Conservation (phyloP, 2,329 filamentous ascomycete species). For the Blastomyces parvus region DNA sequence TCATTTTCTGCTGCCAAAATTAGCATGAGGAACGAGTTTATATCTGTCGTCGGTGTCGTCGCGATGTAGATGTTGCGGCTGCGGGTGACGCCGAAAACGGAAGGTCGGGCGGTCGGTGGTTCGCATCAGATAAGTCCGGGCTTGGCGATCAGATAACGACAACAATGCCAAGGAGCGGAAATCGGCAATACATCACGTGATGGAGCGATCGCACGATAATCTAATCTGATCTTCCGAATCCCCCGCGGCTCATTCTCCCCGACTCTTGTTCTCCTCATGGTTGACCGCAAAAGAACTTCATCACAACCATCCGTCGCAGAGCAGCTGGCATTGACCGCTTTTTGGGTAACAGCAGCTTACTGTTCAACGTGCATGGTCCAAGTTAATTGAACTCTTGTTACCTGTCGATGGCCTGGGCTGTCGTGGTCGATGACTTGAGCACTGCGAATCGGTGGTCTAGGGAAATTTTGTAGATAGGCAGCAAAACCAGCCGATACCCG, state of each 20-base stretch:
- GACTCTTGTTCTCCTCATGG: not conserved
- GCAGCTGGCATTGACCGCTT: not conserved
- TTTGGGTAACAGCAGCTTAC: not conserved
- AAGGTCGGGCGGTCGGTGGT: not conserved
- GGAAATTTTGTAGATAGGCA: not conserved
- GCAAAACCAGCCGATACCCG: not conserved
- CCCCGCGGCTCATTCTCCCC: not conserved
- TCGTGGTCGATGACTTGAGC: not conserved
- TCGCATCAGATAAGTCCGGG: constrained; percentile 14
- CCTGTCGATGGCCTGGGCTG: not conserved
- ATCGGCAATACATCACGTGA: constrained; percentile 12
- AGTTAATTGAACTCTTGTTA: not conserved
- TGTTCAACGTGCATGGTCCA: not conserved
- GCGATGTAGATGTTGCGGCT: not conserved
- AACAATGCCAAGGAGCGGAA: not conserved
- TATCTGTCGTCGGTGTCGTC: not conserved
- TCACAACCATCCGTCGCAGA: not conserved
- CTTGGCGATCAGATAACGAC: constrained; percentile 14
- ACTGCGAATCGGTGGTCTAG: not conserved
- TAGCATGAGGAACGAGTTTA: too few relatives aligned
- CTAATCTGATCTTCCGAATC: constrained; percentile 19
- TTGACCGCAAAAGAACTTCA: not conserved
- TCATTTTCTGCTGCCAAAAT: too few relatives aligned
- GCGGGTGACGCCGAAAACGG: not conserved
- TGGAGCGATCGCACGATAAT: constrained; percentile 17